Base-by-base conservation (phyloP, 352 stramenopile species). In the Phytophthora brassicae region DNA sequence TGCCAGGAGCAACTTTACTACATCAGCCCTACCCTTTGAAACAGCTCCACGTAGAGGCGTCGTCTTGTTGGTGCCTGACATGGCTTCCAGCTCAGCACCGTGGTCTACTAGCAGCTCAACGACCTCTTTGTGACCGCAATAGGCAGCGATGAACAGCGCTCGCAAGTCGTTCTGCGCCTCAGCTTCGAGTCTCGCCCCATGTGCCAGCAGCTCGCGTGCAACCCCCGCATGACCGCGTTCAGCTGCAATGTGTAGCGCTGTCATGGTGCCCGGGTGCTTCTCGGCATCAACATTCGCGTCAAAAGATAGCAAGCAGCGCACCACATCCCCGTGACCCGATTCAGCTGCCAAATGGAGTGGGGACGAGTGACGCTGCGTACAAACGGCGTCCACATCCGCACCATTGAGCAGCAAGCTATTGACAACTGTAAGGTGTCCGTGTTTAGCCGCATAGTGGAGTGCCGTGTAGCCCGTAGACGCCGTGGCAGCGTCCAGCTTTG, bases 371-470 rank as follows among this genome's bases (percentile, higher is more conserved):
- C 70, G 69, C 16, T 70, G 64, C 9, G 60, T 53, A 31, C 75
- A 77, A 1, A 78, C 67, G 22, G 72, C 77, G 19, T 83, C 70
- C 14, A 86, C 73, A 49, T 82, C 67, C 28, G 74, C 74, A 17
- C 74, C 75, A 26, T 84, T 81, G 19, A 86, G 58, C 57, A 84
- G 47, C 47, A 86, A 57, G 31, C 70, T 83, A 56, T 84, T 84
- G 24, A 81, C 77, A 43, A 86, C 71, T 45, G 72, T 84, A 41
- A 84, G 35, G 39, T 84, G 74, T 7, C 77, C 77, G 39, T 84
- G 63, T n/a, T 75, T 79, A 31, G 75, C 66, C 22, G 77, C 77
- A 44, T 84, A 79, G 50, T 82, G 72, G 45, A 86, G 56, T 9
- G 74, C 74, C 3, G 73, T 82, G 58, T 85, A 85, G 23, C 75